Evolutionary conservation across 225 moss, liverwort and hornwort species (phyloP).

Genomic region (Bryum argenteum): DNA sequence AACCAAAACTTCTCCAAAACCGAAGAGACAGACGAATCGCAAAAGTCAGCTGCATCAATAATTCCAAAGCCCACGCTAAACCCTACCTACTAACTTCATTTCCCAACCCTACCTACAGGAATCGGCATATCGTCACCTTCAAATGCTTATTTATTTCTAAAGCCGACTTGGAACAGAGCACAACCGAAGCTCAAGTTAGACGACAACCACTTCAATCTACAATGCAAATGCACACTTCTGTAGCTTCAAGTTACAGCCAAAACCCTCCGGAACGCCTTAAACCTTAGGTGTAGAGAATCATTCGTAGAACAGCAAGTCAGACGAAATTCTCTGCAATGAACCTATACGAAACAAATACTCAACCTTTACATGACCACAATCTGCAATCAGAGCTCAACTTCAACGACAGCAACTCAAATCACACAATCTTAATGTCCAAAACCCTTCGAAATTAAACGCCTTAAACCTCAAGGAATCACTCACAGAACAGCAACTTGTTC

Average conservation of each 20-base stretch:
- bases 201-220: too few relatives aligned
- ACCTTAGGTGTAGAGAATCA: background rate
- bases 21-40: background rate
- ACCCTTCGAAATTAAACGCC: too few relatives aligned
- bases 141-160: too few relatives aligned
- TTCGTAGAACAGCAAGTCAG: too few relatives aligned
- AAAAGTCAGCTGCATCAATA: background rate
- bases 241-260: background rate
- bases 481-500: too few relatives aligned
- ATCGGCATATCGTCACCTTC: background rate
- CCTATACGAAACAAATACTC: background rate
- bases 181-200: too few relatives aligned
- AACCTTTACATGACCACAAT: background rate
- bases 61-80: slow-evolving; percentile 32
- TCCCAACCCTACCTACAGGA: background rate
- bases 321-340: too few relatives aligned
- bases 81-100: slow-evolving; percentile 12
- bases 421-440: too few relatives aligned
- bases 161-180: too few relatives aligned
- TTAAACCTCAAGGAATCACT: too few relatives aligned
- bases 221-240: background rate
- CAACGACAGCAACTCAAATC: too few relatives aligned
- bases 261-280: background rate
- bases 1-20: background rate
- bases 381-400: background rate